Base-by-base conservation (phyloP, 257 asterid species). In the Solanum tarijense region DNA sequence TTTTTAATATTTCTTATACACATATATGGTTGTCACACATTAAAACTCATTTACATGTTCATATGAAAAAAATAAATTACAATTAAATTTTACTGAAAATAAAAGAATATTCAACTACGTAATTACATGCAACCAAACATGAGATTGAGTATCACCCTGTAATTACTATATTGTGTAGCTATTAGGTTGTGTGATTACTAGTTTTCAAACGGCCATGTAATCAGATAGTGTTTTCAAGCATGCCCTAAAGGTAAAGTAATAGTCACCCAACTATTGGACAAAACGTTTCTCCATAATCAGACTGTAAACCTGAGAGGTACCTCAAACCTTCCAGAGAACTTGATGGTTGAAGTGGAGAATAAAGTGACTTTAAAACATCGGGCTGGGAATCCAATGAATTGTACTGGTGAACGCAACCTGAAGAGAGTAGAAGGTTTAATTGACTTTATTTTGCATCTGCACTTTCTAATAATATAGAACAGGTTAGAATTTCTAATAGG, bases 341-440 rank as follows among this genome's bases (percentile, higher is more conserved):
- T 88, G 99, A 92, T 90, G 94, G 94, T 91, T 95, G 98, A 89
- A 97, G 91, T 84, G 99, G 99, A 86, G 99, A 97, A 93, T 97
- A 97, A 79, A 97, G 93, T 25, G 99, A 97, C 90, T 91, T 94
- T 90, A 97, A 91, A 85, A 96, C 99, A 90, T 97, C 99, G 52
- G 99, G 99, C 88, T 95, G 96, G 69, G 98, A 97, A 90, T 96
- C 96, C 96, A 96, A 90, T 9, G 96, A 93, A 90, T 97, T 97
- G 94, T 94, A 96, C 89, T 95, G 95, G 90, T 94, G 96, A 76
- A 97, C 98, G 90, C 95, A 96, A 88, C 98, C 99, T 97, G 94
- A 91, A 91, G 88, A 71, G 84, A 88, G 87, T 88, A 88, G 73
- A 81, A 89, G 39, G 36, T 78, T 88, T 48, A 46, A 2, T 84